Evolutionary conservation across 345 rosid species (phyloP).

Genomic region (Acer negundo): DNA sequence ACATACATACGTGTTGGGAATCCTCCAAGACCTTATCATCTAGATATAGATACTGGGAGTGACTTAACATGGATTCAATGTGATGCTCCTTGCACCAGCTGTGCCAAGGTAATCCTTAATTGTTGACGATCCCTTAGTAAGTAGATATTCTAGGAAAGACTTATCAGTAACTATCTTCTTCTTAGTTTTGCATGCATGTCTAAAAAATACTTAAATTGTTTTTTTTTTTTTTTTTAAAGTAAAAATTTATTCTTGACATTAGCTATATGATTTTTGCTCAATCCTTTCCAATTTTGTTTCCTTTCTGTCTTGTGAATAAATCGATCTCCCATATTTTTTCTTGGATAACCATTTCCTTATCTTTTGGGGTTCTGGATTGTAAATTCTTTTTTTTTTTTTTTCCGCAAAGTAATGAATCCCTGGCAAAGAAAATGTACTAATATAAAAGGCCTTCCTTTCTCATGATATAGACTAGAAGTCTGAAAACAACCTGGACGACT

Average conservation of each 20-base stretch:
- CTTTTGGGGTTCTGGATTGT: not conserved
- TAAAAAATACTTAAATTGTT: not conserved
- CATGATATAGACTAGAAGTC: not conserved
- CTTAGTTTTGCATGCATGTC: not conserved
- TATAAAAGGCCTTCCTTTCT: not conserved
- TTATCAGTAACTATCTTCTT: not conserved
- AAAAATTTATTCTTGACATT: not conserved
- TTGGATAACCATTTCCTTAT: not conserved
- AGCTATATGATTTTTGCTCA: not conserved
- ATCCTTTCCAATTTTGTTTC: not conserved
- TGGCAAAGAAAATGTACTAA: not conserved
- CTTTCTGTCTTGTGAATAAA: not conserved
- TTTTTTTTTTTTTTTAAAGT: no score
- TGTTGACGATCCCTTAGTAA: not conserved
- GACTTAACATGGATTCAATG: constrained; percentile 97
- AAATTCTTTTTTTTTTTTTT: not conserved
- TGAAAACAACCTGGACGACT: not conserved
- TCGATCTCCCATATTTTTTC: constrained; percentile 2
- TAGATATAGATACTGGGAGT: constrained; percentile 94
- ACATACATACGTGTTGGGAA: constrained; percentile 71
- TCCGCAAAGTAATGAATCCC: not conserved
- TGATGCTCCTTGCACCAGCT: constrained; percentile 91
- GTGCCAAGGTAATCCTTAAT: constrained; percentile 68
- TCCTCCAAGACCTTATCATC: constrained; percentile 64
- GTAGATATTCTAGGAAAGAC: not conserved